phyloP scores from a whole-genome alignment of 352 stramenopile species.

The Globisporangium solare region DNA sequence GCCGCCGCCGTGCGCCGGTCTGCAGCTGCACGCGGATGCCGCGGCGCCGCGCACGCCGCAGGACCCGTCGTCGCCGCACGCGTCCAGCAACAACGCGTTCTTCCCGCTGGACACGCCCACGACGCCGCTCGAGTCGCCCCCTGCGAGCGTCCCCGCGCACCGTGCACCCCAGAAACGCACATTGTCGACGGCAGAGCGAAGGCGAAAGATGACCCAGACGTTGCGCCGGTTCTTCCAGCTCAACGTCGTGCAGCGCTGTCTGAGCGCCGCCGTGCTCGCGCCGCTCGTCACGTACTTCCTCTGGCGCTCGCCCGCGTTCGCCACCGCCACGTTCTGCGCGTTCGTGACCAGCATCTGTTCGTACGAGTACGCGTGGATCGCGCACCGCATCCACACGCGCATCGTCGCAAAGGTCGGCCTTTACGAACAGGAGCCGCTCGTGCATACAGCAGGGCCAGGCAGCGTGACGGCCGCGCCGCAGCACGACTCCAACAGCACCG shows the following conservation, averaged over 20 bases:
- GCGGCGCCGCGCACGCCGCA: neutral
- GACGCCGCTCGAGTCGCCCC: slow-evolving; percentile 3
- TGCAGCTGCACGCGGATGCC: neutral
- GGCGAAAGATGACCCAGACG: too few species aligned
- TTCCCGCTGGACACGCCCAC: slow-evolving; percentile 17
- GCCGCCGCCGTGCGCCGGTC: neutral
- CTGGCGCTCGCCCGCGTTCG: slow-evolving; percentile 57
- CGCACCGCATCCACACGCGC: slow-evolving; percentile 57
- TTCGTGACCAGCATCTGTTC: slow-evolving; percentile 59
- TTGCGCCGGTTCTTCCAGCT: slow-evolving; percentile 17
- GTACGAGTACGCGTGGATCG: slow-evolving; percentile 71
- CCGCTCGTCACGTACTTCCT: slow-evolving; percentile 66
- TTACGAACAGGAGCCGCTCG: slow-evolving; percentile 10
- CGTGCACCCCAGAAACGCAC: neutral
- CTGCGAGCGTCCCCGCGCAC: neutral
- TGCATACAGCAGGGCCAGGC: slow-evolving; percentile 3
- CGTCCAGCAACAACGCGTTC: neutral
- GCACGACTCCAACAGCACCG: neutral
- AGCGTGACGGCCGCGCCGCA: neutral
- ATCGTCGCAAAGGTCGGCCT: slow-evolving; percentile 18
- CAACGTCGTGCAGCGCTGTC: slow-evolving; percentile 57
- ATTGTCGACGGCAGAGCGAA: neutral
- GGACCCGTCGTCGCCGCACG: slow-evolving; percentile 5
- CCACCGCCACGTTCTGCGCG: slow-evolving; percentile 60
- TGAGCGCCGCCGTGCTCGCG: slow-evolving; percentile 51